Base-by-base conservation (phyloP, 225 moss, liverwort and hornwort species). In the Marchantia polymorpha region DNA sequence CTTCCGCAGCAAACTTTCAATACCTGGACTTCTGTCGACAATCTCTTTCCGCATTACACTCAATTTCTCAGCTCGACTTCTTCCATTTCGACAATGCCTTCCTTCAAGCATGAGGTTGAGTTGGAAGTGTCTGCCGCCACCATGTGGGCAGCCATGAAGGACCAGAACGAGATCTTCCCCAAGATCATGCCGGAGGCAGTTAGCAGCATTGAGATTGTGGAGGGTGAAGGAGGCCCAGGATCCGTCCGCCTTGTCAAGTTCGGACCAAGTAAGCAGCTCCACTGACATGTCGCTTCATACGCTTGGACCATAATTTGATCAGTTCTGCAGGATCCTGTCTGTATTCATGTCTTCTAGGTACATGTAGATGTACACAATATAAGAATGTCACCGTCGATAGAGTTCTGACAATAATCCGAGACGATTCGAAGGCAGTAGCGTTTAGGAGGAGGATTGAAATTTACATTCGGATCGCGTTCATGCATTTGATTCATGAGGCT, bases 41-140 rank as follows among this genome's bases (percentile, higher is more conserved):
- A 39, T 39, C n/a, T 39, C 39, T 39, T 39, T 39, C 5, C 39
- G 39, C 2, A 39, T 39, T 39, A 39, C 39, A 39, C 39, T 39
- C n/a, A 39, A 5, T 2, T 2, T 39, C 39, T 39, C 39, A 39
- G 39, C 39, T 39, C 39, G 39, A 39, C 20, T 58, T 39, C 39
- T 39, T 39, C 39, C 39, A 39, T 7, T 64, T 6, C n/a, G 11
- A 6, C 23, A 39, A 39, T 72, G 72, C 16, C 20, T 22, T 5
- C 15, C 4, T n/a, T 72, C 51, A n/a, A 72, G 47, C 72, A 72
- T 52, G 72, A 51, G 20, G 72, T 72, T n/a, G 72, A 59, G 58
- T 14, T 59, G 58, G 58, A 59, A 59, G 58, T 20, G 20, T 59
- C 58, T 14, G 58, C 58, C 8, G 58, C 58, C 20, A 20, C 58